A percentile compares a stretch with the other conserved stretches of the same genome.
Conservation (phyloP, 352 stramenopile species). For the Phytophthora macrochlamydospora region DNA sequence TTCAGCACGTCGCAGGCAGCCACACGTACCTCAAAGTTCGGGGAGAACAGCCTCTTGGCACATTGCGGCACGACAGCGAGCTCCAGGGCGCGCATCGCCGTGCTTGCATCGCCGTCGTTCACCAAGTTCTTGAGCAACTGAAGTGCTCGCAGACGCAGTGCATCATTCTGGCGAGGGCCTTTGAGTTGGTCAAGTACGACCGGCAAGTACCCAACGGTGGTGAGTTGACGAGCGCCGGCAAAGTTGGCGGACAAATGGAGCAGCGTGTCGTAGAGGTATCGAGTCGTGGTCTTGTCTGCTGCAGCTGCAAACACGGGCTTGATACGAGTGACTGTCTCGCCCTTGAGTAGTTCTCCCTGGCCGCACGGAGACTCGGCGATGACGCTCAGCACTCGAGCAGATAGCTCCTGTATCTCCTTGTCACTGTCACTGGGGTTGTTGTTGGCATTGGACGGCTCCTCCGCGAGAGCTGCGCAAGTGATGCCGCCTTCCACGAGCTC, state of each 20-base stretch:
- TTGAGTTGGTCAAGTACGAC: slow-evolving; percentile 61
- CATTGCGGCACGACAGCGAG: slow-evolving; percentile 52
- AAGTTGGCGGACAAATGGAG: slow-evolving; percentile 49
- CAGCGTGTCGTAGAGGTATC: slow-evolving; percentile 60
- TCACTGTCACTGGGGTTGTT: slow-evolving; percentile 25
- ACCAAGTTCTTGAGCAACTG: slow-evolving; percentile 66
- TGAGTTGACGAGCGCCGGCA: slow-evolving; percentile 52
- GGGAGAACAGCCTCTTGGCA: slow-evolving; percentile 49
- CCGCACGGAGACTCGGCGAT: slow-evolving; percentile 51
- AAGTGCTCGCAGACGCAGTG: slow-evolving; percentile 53
- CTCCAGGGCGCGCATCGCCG: slow-evolving; percentile 57
- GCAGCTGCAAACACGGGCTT: slow-evolving; percentile 49
- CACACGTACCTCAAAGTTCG: slow-evolving; percentile 40
- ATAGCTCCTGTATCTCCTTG: slow-evolving; percentile 56
- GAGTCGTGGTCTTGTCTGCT: slow-evolving; percentile 31
- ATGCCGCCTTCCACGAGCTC: slow-evolving; percentile 54
- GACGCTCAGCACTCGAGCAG: slow-evolving; percentile 57
- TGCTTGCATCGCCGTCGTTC: slow-evolving; percentile 66
- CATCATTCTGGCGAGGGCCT: slow-evolving; percentile 26
- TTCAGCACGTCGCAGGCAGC: slow-evolving; percentile 61
- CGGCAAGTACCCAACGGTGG: slow-evolving; percentile 49
- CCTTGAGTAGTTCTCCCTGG: slow-evolving; percentile 43
- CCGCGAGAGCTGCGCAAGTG: slow-evolving; percentile 8
- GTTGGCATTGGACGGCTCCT: neutral
- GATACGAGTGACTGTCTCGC: slow-evolving; percentile 43